phyloP scores from a whole-genome alignment of 257 asterid species.

The Fraxinus excelsior region DNA sequence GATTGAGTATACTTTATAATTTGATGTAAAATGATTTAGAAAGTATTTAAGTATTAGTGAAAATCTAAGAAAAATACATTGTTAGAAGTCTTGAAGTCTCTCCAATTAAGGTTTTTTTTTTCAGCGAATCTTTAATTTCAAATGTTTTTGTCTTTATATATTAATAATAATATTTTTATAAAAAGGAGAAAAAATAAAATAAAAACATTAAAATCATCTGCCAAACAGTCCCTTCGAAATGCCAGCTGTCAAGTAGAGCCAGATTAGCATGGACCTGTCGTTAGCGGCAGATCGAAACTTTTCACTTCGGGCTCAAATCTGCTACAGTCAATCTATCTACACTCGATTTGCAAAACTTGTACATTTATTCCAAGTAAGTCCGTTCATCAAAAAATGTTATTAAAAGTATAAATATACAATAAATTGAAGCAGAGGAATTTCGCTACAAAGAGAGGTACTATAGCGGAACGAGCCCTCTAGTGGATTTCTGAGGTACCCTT shows the following conservation, averaged over 20 bases:
- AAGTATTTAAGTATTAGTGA: no score
- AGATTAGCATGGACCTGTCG: slow-evolving; percentile 40
- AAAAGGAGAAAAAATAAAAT: no score
- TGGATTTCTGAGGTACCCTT: slow-evolving; percentile 28
- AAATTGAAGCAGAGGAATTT: slow-evolving; percentile 11
- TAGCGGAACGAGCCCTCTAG: slow-evolving; percentile 25
- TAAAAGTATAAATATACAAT: slow-evolving; percentile 23
- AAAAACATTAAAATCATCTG: not conserved
- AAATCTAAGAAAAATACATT: no score
- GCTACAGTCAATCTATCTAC: slow-evolving; percentile 12
- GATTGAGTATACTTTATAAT: no score
- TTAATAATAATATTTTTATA: no score
- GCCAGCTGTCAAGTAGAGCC: slow-evolving; percentile 42
- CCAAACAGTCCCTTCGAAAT: not conserved
- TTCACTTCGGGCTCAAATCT: slow-evolving; percentile 11
- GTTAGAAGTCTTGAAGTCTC: no score
- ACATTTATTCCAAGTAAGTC: not conserved
- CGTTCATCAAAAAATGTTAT: not conserved
- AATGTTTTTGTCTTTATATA: no score
- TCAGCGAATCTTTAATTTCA: no score
- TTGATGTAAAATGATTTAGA: no score
- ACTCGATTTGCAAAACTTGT: not conserved
- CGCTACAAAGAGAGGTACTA: not conserved
- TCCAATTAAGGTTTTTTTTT: no score
- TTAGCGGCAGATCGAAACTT: slow-evolving; percentile 45